phyloP scores from a whole-genome alignment of 306 rosid genomes.

The Castanopsis chinensis region DNA sequence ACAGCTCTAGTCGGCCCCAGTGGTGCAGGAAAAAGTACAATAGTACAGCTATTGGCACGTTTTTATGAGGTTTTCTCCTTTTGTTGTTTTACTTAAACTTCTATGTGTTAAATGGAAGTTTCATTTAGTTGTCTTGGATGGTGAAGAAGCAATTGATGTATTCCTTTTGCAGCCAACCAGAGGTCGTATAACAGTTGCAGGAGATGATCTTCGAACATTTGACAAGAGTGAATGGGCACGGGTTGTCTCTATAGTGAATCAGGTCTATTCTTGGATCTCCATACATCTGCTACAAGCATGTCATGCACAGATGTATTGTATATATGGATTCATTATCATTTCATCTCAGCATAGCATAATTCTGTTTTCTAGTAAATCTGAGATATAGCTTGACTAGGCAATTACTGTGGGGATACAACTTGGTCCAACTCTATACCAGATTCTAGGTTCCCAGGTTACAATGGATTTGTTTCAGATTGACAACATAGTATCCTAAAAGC shows the following conservation, averaged over 20 bases:
- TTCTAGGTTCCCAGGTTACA: not conserved
- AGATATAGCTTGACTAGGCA: not conserved
- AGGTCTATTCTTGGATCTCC: constrained; percentile 45
- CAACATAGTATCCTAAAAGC: not conserved
- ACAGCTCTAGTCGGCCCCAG: constrained; percentile 93
- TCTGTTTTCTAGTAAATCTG: not conserved
- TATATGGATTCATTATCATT: not conserved
- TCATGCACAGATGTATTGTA: not conserved
- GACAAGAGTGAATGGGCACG: constrained; percentile 97
- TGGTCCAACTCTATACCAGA: not conserved
- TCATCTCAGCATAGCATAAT: not conserved
- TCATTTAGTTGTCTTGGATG: constrained; percentile 17
- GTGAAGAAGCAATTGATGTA: constrained; percentile 17
- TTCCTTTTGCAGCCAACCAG: constrained; percentile 61
- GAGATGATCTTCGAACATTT: constrained; percentile 86
- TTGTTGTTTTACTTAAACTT: not conserved
- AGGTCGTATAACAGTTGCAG: constrained; percentile 84
- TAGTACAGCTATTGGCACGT: constrained; percentile 90
- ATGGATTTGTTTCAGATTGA: not conserved
- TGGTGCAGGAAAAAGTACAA: constrained; percentile 92
- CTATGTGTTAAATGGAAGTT: not conserved
- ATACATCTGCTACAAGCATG: constrained; percentile 4
- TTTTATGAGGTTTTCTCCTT: constrained; percentile 78
- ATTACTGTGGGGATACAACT: not conserved
- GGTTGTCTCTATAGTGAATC: constrained; percentile 79